Conservation (phyloP, 129 eudicot species). For the Artemisia tridentata region DNA sequence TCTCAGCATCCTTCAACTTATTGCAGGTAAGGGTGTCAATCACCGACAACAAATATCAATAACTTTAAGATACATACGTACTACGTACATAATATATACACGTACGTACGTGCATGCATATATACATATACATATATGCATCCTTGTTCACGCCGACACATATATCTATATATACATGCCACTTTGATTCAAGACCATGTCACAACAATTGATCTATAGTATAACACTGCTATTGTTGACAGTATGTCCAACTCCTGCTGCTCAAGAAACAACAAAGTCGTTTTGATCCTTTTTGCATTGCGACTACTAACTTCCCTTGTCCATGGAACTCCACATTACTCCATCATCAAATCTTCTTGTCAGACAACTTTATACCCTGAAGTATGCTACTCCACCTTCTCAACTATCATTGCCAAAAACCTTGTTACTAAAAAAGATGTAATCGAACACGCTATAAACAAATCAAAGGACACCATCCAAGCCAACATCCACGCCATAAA, state of each 20-base stretch:
- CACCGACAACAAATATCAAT: too few species aligned
- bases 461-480: constrained; percentile 40
- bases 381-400: constrained; percentile 43
- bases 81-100: too few species aligned
- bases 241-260: background rate
- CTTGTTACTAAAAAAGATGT: constrained; percentile 46
- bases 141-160: too few species aligned
- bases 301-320: background rate
- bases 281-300: background rate
- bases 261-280: too few species aligned
- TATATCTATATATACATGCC: too few species aligned
- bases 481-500: constrained; percentile 42
- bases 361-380: constrained; percentile 64
- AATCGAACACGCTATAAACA: constrained; percentile 48
- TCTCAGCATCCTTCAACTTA: too few species aligned
- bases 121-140: too few species aligned
- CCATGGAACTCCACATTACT: constrained; percentile 6
- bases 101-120: too few species aligned
- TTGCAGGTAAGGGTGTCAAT: too few species aligned
- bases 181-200: too few species aligned
- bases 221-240: background rate
- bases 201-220: too few species aligned
- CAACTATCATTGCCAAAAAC: constrained; percentile 9
- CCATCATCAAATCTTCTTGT: constrained; percentile 22
- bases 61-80: too few species aligned